Percentiles rank a stretch among this genome's conserved stretches.
These are phyloP conservation scores for Globisporangium middletonii DNA, from an alignment of 352 stramenopile genomes.

Conservation along the genomic window DNA sequence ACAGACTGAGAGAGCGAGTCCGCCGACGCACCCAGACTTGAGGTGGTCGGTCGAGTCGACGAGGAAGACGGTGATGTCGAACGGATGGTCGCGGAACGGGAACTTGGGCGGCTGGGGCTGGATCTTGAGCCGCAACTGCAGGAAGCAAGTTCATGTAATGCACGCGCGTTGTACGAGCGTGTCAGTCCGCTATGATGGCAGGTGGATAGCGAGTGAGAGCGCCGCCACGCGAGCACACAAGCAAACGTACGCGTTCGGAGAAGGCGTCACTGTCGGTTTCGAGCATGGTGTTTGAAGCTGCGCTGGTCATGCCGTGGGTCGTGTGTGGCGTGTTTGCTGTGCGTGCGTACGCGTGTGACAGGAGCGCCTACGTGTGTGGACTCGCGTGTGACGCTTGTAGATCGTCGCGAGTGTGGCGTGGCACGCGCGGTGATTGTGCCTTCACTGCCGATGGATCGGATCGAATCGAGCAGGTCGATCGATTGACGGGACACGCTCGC, in stretches of 20 bases:
- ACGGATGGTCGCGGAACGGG: constrained; percentile 79
- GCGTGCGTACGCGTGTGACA: not conserved
- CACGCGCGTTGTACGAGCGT: too few species aligned
- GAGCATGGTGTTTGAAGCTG: constrained; percentile 14
- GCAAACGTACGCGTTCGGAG: constrained; percentile 36
- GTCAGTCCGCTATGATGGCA: too few species aligned
- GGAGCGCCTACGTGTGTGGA: too few species aligned
- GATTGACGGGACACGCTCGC: too few species aligned
- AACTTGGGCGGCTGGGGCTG: constrained; percentile 82
- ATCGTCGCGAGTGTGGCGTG: not conserved
- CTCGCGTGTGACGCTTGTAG: not conserved
- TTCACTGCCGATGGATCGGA: too few species aligned
- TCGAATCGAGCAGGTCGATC: not conserved
- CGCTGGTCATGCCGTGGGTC: constrained; percentile 4
- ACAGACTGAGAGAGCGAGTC: not conserved
- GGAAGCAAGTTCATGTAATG: not conserved
- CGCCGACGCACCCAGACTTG: constrained; percentile 50
- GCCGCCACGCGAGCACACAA: too few species aligned
- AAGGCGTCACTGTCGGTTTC: constrained; percentile 50
- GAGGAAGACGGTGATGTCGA: constrained; percentile 84
- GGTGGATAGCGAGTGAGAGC: not conserved
- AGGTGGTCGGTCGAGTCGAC: constrained; percentile 77
- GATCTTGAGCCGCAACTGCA: constrained; percentile 73
- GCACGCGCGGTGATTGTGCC: too few species aligned
- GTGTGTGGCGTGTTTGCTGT: not conserved